A percentile compares a stretch with the other conserved stretches of the same genome.
phyloP scores from a whole-genome alignment of 1,284 basidiomycete genomes.

The Leccinum subspadiceum region DNA sequence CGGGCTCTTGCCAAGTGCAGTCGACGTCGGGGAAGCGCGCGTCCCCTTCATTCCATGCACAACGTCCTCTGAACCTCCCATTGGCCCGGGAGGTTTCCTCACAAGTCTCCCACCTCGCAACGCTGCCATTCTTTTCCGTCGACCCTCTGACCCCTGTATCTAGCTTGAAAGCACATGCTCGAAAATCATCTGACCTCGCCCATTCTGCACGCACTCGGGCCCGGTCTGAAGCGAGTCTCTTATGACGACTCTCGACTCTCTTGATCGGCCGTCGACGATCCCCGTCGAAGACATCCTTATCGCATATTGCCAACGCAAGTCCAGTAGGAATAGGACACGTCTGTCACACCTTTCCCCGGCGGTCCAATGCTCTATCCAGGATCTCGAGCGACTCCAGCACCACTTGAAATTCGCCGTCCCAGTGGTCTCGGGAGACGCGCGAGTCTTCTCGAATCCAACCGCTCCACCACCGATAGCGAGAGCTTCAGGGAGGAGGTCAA shows the following conservation, averaged over 20 bases:
- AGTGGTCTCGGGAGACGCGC: slow-evolving; percentile 33
- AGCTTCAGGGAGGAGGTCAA: slow-evolving; percentile 2
- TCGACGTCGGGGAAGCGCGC: not conserved
- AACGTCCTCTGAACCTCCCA: slow-evolving; percentile 1
- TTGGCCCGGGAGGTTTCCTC: not conserved
- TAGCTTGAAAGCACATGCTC: slow-evolving; percentile 2
- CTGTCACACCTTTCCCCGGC: slow-evolving; percentile 11
- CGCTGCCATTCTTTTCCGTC: slow-evolving; percentile 28
- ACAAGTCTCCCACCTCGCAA: slow-evolving; percentile 8
- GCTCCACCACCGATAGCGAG: slow-evolving; percentile 15
- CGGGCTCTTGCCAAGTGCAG: not conserved
- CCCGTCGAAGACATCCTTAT: slow-evolving; percentile 13
- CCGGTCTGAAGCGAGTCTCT: slow-evolving; percentile 27
- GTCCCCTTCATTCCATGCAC: slow-evolving; percentile 13
- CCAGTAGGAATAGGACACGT: slow-evolving; percentile 20
- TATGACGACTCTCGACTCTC: slow-evolving; percentile 29
- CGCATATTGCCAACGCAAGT: slow-evolving; percentile 6
- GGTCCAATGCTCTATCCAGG: slow-evolving; percentile 17
- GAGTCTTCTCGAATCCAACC: slow-evolving; percentile 23
- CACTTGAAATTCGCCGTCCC: slow-evolving; percentile 30
- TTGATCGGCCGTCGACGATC: slow-evolving; percentile 26
- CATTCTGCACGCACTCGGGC: slow-evolving; percentile 22
- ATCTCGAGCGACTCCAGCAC: slow-evolving; percentile 22
- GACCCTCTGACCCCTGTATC: slow-evolving; percentile 19
- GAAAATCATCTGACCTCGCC: slow-evolving; percentile 4